phyloP scores from a whole-genome alignment of 768 basidiomycete genomes.

The Lactarius quietus region DNA sequence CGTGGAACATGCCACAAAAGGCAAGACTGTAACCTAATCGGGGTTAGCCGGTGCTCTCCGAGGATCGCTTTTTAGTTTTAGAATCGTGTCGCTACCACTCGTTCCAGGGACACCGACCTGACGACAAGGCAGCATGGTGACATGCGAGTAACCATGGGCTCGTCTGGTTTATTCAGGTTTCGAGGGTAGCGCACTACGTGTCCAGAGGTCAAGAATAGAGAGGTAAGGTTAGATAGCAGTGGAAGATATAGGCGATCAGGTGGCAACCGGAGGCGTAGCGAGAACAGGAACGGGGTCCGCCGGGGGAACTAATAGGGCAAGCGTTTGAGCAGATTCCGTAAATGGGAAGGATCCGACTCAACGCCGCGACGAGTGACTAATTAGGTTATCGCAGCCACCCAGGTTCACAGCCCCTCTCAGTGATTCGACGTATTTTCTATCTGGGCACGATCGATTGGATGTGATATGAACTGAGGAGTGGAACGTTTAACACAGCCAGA shows the following conservation, averaged over 20 bases:
- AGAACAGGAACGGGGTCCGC: conserved; percentile 29
- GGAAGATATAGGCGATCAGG: conserved; percentile 16
- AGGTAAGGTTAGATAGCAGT: neutral
- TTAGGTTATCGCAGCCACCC: conserved; percentile 18
- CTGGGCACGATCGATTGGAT: conserved; percentile 13
- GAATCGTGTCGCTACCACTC: neutral
- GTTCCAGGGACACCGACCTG: neutral
- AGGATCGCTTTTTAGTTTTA: neutral
- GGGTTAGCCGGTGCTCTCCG: conserved; percentile 16
- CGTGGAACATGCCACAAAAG: conserved; percentile 19
- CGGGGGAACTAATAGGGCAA: conserved; percentile 2
- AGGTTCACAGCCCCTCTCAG: conserved; percentile 19
- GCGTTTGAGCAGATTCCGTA: conserved; percentile 26
- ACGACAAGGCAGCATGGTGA: neutral
- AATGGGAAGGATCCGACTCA: conserved; percentile 31
- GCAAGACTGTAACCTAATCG: conserved; percentile 27
- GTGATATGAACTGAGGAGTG: neutral
- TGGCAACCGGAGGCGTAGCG: conserved; percentile 29
- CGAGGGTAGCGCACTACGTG: neutral
- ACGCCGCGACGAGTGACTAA: conserved; percentile 29
- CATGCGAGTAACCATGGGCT: neutral
- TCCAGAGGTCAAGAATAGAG: neutral
- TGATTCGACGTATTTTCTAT: neutral
- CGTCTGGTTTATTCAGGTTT: neutral
- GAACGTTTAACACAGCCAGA: conserved; percentile 5